Base-by-base conservation (phyloP, 2,329 filamentous ascomycete species). In the Myriosclerotinia scirpicola region DNA sequence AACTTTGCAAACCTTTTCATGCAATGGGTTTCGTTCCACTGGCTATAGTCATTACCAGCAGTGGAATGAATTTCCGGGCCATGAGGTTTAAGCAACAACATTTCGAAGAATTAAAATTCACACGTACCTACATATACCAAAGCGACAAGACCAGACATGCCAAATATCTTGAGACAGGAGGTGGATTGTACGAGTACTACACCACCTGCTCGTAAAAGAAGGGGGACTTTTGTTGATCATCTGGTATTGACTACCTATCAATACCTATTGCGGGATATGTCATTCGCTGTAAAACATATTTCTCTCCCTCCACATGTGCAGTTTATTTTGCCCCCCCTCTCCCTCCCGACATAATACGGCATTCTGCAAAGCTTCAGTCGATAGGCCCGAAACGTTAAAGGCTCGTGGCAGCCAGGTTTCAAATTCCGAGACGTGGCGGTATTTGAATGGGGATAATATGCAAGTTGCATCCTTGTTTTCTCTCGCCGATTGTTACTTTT, bases 401-500 rank as follows among this genome's bases (percentile, higher is more conserved):
- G 3, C 26, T 30, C 6, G 30, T 44, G 15, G 38, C 22, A 44
- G 22, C 54, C 7, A 50, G 42, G 15, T 14, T n/a, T 34, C 15
- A 5, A 59, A 46, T 22, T 17, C 56, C 26, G 20, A 36, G 30
- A 22, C n/a, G 56, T 60, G 56, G 56, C 56, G 30, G n/a, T 60
- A 46, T 38, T 12, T 36, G 20, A 60, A 48, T 60, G 44, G 30
- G 20, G 14, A 22, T 22, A 38, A 48, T 36, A 36, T 60, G 11
- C 26, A 8, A n/a, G 8, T 59, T n/a, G n/a, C n/a, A n/a, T n/a
- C n/a, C 11, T 36, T 48, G 12, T 30, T 8, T 34, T 36, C 42
- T 60, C 56, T 50, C 30, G 42, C 44, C 7, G 50, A 36, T 50
- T 36, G 44, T 60, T 48, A 30, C 56, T 60, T 38, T 50, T 36